These are phyloP conservation scores for Ascochyta pisi DNA, from an alignment of 2,329 filamentous ascomycete genomes.

Conservation along the genomic window DNA sequence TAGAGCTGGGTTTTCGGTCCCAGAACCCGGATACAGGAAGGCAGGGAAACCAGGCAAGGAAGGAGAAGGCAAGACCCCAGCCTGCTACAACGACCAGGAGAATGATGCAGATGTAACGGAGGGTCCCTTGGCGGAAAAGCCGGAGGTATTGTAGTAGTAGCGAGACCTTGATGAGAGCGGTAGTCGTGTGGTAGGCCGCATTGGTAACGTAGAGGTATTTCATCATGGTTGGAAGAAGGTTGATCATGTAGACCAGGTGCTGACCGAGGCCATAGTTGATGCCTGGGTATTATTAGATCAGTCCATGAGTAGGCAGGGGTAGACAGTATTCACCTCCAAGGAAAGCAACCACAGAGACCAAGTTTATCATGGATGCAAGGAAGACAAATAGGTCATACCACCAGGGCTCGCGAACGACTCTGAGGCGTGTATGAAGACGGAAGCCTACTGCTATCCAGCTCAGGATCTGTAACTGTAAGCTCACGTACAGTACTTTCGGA, in stretches of 20 bases:
- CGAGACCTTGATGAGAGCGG: slow-evolving; percentile 44
- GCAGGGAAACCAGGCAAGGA: slow-evolving; percentile 42
- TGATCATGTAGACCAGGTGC: slow-evolving; percentile 32
- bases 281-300: slow-evolving; percentile 25
- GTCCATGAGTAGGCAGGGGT: not conserved
- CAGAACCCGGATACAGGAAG: slow-evolving; percentile 35
- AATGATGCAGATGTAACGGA: slow-evolving; percentile 23
- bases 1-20: slow-evolving; percentile 21
- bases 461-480: slow-evolving; percentile 29
- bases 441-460: slow-evolving; percentile 34
- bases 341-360: slow-evolving; percentile 29
- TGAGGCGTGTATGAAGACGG: slow-evolving; percentile 38
- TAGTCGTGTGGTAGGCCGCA: slow-evolving; percentile 37
- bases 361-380: slow-evolving; percentile 33
- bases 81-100: slow-evolving; percentile 25
- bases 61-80: slow-evolving; percentile 40
- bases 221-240: slow-evolving; percentile 23
- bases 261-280: slow-evolving; percentile 38
- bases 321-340: slow-evolving; percentile 25
- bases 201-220: slow-evolving; percentile 35
- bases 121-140: slow-evolving; percentile 33
- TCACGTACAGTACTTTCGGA: not conserved
- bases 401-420: slow-evolving; percentile 37
- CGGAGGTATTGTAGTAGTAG: slow-evolving; percentile 46
- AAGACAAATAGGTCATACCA: slow-evolving; percentile 46